Base-by-base conservation (phyloP, 2,329 filamentous ascomycete genomes). In the Fusarium globosum region DNA sequence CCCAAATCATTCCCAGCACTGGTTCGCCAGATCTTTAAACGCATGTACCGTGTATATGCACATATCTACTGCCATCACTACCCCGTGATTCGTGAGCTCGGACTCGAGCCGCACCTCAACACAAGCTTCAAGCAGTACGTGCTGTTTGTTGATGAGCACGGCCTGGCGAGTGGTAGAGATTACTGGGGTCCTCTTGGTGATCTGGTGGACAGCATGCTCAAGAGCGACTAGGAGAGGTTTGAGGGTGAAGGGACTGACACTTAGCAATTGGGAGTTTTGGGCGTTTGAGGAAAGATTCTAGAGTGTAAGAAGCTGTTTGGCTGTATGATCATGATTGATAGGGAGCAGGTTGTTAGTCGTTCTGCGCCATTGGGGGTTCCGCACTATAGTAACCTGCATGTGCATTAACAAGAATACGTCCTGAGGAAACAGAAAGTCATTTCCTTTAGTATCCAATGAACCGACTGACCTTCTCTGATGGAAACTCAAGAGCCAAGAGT, bases 61-160 rank as follows among this genome's bases (percentile, higher is more conserved):
- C 96, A 99, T 85, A 97, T 99, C 78, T 99, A 99, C 90, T 99
- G 97, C 87, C 96, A 99, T 84, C 96, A 99, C 86, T 99, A 99
- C 85, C 95, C 95, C 41, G 95, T 99, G 75, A 93, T 99, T 76
- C 93, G 97, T 67, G 95, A 98, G 81, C 89, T 99, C 43, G 96
- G 96, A 28, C 89, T 99, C 66, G 96, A 99, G 84, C 95, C 97
- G 49, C 96, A 99, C 83, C 89, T 99, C 75, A 99, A 99, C 85
- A 99, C 96, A 20, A 97, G 94, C 85, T 99, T 99, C 90, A 99
- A 99, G 88, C 96, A 99, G 84, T 99, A 98, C 80, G 96, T 99
- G 71, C 89, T 99, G 67, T 99, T 99, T 84, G 95, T 99, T 77
- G 95, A 99, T 82, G 97, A 99, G 88, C 96, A 98, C 84, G 91